Base-by-base conservation (phyloP, 2,329 filamentous ascomycete genomes). In the Cordyceps pruinosa region DNA sequence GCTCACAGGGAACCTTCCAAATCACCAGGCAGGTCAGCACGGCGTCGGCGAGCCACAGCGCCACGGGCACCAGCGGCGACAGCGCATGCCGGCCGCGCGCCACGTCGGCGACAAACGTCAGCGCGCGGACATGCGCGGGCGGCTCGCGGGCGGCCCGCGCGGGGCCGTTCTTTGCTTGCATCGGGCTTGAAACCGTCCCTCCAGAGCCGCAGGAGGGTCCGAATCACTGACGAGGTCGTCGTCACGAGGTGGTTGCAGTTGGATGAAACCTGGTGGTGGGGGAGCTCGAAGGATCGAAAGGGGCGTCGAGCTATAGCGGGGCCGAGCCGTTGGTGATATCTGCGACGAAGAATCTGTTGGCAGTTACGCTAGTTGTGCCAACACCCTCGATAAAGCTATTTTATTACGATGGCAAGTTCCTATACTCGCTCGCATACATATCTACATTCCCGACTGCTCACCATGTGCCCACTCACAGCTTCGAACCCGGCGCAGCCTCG, bases 1-100 rank as follows among this genome's bases (percentile, higher is more conserved):
- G 15, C 87, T 75, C 77, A 96, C 91, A 96, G 41, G 91, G 86
- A 58, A 96, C 80, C 70, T 86, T 92, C 80, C 84, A 85, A 62
- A 96, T 88, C 61, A 97, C 80, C 34, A 89, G 69, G 17, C 75
- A 79, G 70, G 89, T 94, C 23, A 96, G 80, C 19, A 82, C 71
- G 8, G 84, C 84, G 68, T 97, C 92, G 55, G 81, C 76, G 32
- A 87, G 69, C 62, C 94, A 77, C 6, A 96, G 77, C 4, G 84
- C 74, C 0, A 85, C 79, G 6, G 85, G 75, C 28, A 85, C 66
- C 39, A 78, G 66, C 60, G 68, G 72, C 8, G 81, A 79, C 48
- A 83, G 71, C 12, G 66, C 66, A 68, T 81, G 77, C 4, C 73
- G 75, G 26, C 80, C 78, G 51, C 71, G 76, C 59, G 74, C 73